These are phyloP conservation scores for Suhomyces anneliseae DNA, from an alignment of 1,139 yeast genomes.

Conservation along the genomic window DNA sequence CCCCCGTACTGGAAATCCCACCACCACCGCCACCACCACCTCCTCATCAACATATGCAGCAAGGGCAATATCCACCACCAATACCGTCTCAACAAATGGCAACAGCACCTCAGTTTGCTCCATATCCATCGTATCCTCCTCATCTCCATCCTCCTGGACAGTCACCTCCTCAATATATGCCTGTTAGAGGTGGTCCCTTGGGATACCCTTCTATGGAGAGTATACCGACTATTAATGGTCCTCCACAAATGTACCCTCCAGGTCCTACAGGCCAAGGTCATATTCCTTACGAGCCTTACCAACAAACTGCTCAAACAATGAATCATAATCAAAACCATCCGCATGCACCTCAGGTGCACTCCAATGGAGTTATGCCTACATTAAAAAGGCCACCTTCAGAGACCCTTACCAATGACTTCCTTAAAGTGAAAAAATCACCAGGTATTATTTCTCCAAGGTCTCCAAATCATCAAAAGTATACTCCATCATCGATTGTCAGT, in stretches of 20 bases:
- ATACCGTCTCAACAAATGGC: background rate
- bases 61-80: background rate
- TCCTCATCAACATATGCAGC: background rate
- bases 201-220: background rate
- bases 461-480: slow-evolving; percentile 5
- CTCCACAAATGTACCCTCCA: background rate
- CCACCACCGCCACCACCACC: background rate
- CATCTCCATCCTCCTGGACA: background rate
- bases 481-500: slow-evolving; percentile 20
- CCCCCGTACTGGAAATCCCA: no score
- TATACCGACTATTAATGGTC: background rate
- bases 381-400: background rate
- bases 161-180: background rate
- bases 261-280: background rate
- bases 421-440: background rate
- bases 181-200: background rate
- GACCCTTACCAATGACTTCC: background rate
- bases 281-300: background rate
- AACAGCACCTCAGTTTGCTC: background rate
- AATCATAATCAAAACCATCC: background rate
- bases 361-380: no score
- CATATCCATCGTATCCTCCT: background rate
- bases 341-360: no score
- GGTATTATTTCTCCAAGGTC: background rate
- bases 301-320: background rate